These are phyloP conservation scores for Bathelium albidoporum DNA, from an alignment of 495 filamentous ascomycete genomes.

Conservation along the genomic window DNA sequence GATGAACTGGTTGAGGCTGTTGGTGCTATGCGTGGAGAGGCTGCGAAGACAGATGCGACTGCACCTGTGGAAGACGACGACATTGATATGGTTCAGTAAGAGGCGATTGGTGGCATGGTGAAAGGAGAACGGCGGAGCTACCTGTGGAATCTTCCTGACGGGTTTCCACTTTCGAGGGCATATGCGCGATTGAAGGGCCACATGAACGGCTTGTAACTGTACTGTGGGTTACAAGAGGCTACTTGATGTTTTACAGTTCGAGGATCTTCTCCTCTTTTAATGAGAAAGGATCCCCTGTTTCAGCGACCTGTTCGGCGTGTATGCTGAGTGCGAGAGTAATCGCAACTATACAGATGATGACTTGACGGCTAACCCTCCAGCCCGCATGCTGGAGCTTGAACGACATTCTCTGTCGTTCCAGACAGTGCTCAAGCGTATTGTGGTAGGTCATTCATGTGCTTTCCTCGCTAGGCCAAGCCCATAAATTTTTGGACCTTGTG, in stretches of 20 bases:
- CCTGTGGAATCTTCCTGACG: no score
- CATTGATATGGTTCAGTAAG: constrained; percentile 20
- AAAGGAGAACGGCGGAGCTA: background rate
- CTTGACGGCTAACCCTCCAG: background rate
- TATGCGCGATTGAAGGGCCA: no score
- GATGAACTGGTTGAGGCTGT: background rate
- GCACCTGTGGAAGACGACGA: constrained; percentile 13
- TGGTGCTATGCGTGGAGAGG: constrained; percentile 1
- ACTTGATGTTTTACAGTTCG: background rate
- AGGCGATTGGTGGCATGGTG: background rate
- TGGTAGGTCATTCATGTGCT: background rate
- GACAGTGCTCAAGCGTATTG: background rate
- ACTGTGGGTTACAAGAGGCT: no score
- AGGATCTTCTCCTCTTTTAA: background rate
- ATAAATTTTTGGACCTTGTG: background rate
- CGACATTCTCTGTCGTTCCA: background rate
- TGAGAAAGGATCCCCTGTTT: background rate
- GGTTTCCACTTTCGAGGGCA: no score
- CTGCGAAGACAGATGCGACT: background rate
- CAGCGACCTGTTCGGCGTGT: background rate
- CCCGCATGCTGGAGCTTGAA: background rate
- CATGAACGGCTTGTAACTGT: no score
- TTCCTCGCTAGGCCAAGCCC: background rate
- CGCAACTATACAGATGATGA: background rate
- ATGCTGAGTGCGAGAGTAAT: background rate